Evolutionary conservation across 148 eudicot genomes (phyloP).

Genomic region (Polygonum maritimum): DNA sequence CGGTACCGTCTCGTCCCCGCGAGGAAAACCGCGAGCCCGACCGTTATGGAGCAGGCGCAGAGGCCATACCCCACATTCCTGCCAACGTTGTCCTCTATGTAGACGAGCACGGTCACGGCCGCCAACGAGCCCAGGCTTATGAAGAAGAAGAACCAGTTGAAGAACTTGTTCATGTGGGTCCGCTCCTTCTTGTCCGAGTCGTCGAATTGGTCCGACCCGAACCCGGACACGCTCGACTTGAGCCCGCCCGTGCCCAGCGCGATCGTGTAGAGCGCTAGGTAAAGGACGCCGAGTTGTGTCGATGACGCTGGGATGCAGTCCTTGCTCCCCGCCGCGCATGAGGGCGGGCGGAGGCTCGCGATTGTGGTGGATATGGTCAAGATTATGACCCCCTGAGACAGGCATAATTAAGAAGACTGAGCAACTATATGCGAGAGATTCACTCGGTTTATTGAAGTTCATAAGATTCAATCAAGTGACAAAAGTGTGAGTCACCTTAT

Average conservation of each 20-base stretch:
- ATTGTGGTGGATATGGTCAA: conserved; percentile 58
- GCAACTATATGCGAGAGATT: no score
- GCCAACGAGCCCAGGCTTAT: conserved; percentile 62
- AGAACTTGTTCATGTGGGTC: conserved; percentile 37
- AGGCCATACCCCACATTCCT: conserved; percentile 74
- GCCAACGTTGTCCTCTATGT: conserved; percentile 68
- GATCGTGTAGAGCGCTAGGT: conserved; percentile 62
- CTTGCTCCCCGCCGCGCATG: conserved; percentile 29
- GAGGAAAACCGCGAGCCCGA: conserved; percentile 24
- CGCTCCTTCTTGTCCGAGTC: conserved; percentile 53
- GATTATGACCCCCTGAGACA: conserved; percentile 57
- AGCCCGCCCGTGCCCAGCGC: conserved; percentile 92
- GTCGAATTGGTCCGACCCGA: conserved; percentile 87
- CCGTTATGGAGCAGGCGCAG: conserved; percentile 23
- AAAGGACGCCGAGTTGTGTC: conserved; percentile 48
- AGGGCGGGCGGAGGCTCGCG: conserved; percentile 57
- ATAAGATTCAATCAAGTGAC: no score
- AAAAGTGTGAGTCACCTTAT: no score
- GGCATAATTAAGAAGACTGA: background rate
- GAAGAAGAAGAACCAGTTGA: conserved; percentile 77
- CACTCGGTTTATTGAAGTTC: background rate
- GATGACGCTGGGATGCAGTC: conserved; percentile 43
- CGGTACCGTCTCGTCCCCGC: conserved; percentile 37
- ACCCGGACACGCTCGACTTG: conserved; percentile 85
- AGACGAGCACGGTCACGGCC: conserved; percentile 70